Base-by-base conservation (phyloP, 2,329 filamentous ascomycete species). In the Ophiostoma quercus region DNA sequence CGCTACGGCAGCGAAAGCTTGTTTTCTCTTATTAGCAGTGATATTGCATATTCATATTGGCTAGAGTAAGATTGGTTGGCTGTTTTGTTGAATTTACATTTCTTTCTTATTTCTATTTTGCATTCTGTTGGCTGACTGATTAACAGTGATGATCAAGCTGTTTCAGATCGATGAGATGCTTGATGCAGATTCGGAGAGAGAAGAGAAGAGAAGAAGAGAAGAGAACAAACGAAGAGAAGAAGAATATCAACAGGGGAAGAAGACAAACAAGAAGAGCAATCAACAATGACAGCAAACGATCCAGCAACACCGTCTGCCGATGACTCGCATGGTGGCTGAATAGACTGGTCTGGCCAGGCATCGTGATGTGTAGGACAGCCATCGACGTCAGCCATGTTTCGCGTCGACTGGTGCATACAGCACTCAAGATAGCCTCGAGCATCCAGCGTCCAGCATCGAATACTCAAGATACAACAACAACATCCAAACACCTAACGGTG, bases 1-100 rank as follows among this genome's bases (percentile, higher is more conserved):
- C n/a, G 12, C 51, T 60, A 60, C 57, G 25, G 57, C 57, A 32
- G 57, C 25, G 1, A 60, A 60, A 60, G 57, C 57, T 60, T 60
- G 57, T 60, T 60, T 60, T 57, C 22, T 57, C 51, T 57, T 57
- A 57, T 25, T 57, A 7, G 16, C 19, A 47, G 43, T 19, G 43
- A 47, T 47, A 47, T 7, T 47, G 43, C 43, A 43, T 19, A 43
- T 43, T 41, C 11, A 1, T 47, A 29, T 29, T 1, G 16, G 3
- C 43, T 47, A 47, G 19, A 19, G 16, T n/a, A n/a, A 47, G 43
- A 47, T n/a, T 47, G 43, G 43, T 7, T n/a, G 16, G 16, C 5
- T 8, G 43, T n/a, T 47, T 19, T 19, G 4, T 7, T 47, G 11
- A 9, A 9, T 41, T 2, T 47, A 6, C 41, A 5, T 19, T 47